Conservation (phyloP, 257 asterid genomes). For the Prunella vulgaris region DNA sequence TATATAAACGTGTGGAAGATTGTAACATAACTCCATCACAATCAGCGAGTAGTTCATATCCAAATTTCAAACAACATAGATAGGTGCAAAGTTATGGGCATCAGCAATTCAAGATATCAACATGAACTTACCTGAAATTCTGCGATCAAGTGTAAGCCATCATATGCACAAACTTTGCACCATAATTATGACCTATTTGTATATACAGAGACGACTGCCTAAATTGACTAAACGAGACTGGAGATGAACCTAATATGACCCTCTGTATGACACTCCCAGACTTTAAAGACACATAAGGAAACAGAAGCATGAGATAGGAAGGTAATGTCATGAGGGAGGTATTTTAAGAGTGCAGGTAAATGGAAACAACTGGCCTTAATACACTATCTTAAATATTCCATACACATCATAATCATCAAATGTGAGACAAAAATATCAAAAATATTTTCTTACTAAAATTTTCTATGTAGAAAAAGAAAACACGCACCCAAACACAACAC, state of each 20-base stretch:
- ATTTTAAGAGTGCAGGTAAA: background rate
- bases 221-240: background rate
- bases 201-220: background rate
- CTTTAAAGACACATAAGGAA: background rate
- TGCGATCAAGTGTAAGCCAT: constrained; percentile 67
- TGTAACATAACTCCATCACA: background rate
- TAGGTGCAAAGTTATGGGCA: constrained; percentile 48
- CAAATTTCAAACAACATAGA: constrained; percentile 11
- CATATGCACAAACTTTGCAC: constrained; percentile 52
- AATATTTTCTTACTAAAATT: background rate
- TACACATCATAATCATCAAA: background rate
- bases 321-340: background rate
- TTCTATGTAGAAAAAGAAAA: background rate
- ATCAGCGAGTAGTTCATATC: background rate
- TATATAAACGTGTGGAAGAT: background rate
- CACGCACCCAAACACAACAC: background rate
- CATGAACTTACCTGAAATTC: constrained; percentile 65
- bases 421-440: background rate
- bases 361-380: background rate
- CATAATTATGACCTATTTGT: background rate
- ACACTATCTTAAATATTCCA: too few relatives aligned
- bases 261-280: background rate
- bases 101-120: constrained; percentile 40
- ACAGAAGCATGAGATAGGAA: background rate
- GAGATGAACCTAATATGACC: constrained; percentile 8